Conservation (phyloP, 257 asterid species). For the Sherardia arvensis region DNA sequence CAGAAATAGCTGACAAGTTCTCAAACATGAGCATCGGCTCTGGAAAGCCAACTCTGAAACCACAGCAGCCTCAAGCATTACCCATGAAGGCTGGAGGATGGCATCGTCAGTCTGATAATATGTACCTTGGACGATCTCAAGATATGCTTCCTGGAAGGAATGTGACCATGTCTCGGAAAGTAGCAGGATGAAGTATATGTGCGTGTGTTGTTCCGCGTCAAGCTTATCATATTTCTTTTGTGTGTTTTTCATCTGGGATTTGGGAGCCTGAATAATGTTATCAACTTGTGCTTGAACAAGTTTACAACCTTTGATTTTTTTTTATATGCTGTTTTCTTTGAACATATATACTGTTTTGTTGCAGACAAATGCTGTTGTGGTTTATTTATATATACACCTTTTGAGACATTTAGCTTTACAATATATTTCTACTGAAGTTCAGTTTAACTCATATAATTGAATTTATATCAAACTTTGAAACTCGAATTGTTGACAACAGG, state of each 20-base stretch:
- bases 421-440: too few relatives aligned
- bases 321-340: too few relatives aligned
- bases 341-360: background rate
- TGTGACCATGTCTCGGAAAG: constrained; percentile 32
- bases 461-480: too few relatives aligned
- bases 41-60: constrained; percentile 37
- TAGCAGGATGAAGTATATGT: constrained; percentile 42
- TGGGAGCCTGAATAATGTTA: background rate
- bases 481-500: too few relatives aligned
- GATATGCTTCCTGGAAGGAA: constrained; percentile 49
- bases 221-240: background rate
- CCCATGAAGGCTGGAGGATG: constrained; percentile 89
- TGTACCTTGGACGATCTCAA: constrained; percentile 40
- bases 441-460: too few relatives aligned
- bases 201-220: background rate
- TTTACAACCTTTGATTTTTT: background rate
- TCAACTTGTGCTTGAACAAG: background rate
- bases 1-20: constrained; percentile 50
- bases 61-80: constrained; percentile 42
- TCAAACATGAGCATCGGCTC: constrained; percentile 44
- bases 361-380: too few relatives aligned
- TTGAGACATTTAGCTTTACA: background rate
- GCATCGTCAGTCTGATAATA: constrained; percentile 43
- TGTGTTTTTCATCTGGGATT: background rate
- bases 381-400: too few relatives aligned